Percentiles rank a stretch among this genome's conserved stretches.
Conservation (phyloP, 2,329 filamentous ascomycete species). For the Macrophomina tecta region DNA sequence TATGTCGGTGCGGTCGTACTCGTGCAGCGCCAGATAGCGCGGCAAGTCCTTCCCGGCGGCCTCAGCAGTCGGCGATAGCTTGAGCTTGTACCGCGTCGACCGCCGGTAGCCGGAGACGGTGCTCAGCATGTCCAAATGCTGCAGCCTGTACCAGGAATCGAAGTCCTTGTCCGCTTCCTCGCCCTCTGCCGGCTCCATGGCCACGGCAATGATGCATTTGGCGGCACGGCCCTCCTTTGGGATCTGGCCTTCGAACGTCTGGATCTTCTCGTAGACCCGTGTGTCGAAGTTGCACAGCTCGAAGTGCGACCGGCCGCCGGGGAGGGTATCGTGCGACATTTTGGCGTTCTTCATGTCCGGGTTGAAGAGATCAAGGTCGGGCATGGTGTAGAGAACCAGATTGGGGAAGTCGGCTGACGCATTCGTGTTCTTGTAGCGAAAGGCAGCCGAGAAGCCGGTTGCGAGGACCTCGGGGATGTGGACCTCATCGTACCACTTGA, state of each 20-base stretch:
- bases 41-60: conserved; percentile 25
- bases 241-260: conserved; percentile 22
- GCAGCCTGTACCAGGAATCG: conserved; percentile 34
- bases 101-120: conserved; percentile 30
- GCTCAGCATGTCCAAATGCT: conserved; percentile 33
- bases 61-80: background rate
- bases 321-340: background rate
- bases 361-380: background rate
- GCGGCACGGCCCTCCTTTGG: conserved; percentile 7
- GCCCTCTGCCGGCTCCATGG: conserved; percentile 14
- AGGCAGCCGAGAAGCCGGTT: conserved; percentile 13
- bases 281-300: conserved; percentile 5
- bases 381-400: conserved; percentile 3
- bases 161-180: conserved; percentile 31
- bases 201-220: conserved; percentile 8
- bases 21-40: conserved; percentile 35
- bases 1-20: conserved; percentile 35
- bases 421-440: conserved; percentile 28
- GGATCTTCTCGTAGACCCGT: conserved; percentile 16
- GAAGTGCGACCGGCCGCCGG: background rate
- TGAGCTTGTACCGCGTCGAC: conserved; percentile 29
- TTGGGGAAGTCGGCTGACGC: background rate
- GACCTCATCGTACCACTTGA: conserved; percentile 29
- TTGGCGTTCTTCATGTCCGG: background rate
- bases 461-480: conserved; percentile 27